Evolutionary conservation across 495 filamentous ascomycete species (phyloP), one percentile per base, ranked within the genome.

Genomic region (Thozetella sp.): DNA sequence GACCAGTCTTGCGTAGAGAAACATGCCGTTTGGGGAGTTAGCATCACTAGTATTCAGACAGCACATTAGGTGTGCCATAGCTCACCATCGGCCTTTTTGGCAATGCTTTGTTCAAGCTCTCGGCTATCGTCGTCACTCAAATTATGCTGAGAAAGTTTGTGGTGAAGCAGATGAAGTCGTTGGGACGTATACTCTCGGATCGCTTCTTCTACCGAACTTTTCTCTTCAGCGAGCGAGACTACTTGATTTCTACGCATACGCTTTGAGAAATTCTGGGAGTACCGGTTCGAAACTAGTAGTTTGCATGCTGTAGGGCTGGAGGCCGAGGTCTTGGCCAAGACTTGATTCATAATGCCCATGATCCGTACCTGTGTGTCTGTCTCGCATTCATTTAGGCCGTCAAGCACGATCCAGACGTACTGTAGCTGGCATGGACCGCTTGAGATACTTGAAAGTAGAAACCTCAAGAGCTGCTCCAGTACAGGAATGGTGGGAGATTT

Each of bases 1-100:
- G 3, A 74, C 71, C 6, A 74, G 58, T 12, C 70, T 54, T 46
- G 70, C 70, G 51, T 57, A 74, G 1, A 74, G 59, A 57, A 72
- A 74, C 70, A 74, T 74, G 2, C 71, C 71, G 71, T 2, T 60
- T 6, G 57, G 25, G 30, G 3, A n/a, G 65, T 67, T 1, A 63
- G 64, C 62, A 22, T 43, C 23, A 25, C 1, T 37, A 19, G 10
- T 37, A 56, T n/a, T n/a, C n/a, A n/a, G n/a, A n/a, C n/a, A n/a
- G n/a, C n/a, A n/a, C n/a, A n/a, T n/a, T n/a, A n/a, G n/a, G n/a
- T n/a, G n/a, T 9, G 37, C 15, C 25, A 17, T 15, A 23, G 23
- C 58, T 50, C 54, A 71, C 70, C 70, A 50, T 71, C 67, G n/a
- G 70, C 61, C 30, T 64, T 73, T 2, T 20, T 26, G 15, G 56